Evolutionary conservation across 2,329 filamentous ascomycete genomes (phyloP), one percentile per base, ranked within the genome.

Genomic region (Coniochaeta hoffmannii): DNA sequence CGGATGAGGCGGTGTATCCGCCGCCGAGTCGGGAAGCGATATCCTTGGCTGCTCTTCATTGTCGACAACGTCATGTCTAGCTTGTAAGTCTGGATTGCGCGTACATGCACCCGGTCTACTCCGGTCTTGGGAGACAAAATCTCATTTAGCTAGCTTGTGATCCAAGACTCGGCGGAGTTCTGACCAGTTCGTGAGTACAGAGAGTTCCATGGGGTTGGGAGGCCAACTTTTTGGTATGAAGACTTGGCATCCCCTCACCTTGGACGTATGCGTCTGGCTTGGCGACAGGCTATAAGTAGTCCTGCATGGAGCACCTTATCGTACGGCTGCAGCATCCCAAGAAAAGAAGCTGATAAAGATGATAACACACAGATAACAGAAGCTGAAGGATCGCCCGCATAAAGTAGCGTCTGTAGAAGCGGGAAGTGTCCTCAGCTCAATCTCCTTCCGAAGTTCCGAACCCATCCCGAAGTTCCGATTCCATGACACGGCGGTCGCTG

Each of bases 241-340:
- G 49, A 17, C 49, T 51, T 51, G 49, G 49, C 49, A 31, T 24
- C 49, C 49, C 49, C 49, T 51, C 49, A 51, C 49, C 49, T 31
- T 19, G 28, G 28, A 7, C 31, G 28, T 34, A 14, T 24, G 24
- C 17, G 17, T 41, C 36, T 19, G 36, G 36, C 41, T 46, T 46
- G 41, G 41, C 41, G 41, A 28, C 41, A 46, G 41, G 9, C 41
- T 26, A 46, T 26, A 28, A 15, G 22, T 46, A 15, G 11, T 26
- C 19, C 22, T 46, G 41, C 41, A 46, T 46, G 41, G 26, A 26
- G 41, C 41, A 28, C 10, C 19, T 46, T 46, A 46, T 46, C 41
- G 41, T 22, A 28, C 15, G n/a, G n/a, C 41, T 46, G 24, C 41
- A 28, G 19, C 22, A 2, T 26, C 22, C 2, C 19, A 3, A 19